Percentiles rank a stretch among this genome's conserved stretches.
Conservation (phyloP, 441 rosid species). For the Erysimum cheiri region DNA sequence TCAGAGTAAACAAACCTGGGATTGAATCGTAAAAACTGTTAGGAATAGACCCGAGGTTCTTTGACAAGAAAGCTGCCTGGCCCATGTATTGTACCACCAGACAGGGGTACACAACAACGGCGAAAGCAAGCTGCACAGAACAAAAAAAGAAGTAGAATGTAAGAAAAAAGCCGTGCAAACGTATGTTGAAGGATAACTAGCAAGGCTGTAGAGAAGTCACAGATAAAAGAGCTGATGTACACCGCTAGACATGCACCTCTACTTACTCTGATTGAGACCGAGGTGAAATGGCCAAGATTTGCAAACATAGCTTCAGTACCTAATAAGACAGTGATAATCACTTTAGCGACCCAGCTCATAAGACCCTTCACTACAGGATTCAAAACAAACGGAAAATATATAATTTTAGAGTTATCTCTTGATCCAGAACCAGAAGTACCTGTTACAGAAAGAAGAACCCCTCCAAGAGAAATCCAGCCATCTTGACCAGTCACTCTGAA, state of each 20-base stretch:
- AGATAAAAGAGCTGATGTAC: conserved; percentile 29
- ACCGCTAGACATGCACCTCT: conserved; percentile 34
- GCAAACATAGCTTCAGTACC: conserved; percentile 98
- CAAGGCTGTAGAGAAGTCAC: conserved; percentile 23
- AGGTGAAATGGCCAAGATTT: conserved; percentile 93
- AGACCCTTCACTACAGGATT: conserved; percentile 15
- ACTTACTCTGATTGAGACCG: conserved; percentile 78
- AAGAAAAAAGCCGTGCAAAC: conserved; percentile 36
- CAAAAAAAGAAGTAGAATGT: conserved; percentile 39
- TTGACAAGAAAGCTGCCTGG: conserved; percentile 95
- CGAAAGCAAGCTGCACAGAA: conserved; percentile 76
- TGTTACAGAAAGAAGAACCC: conserved; percentile 81
- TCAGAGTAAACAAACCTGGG: conserved; percentile 64
- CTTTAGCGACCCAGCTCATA: conserved; percentile 27
- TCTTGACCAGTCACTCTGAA: conserved; percentile 71
- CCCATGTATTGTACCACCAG: conserved; percentile 97
- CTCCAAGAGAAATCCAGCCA: conserved; percentile 98
- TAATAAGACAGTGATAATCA: conserved; percentile 52
- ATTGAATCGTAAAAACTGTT: conserved; percentile 76
- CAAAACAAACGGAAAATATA: conserved; percentile 25
- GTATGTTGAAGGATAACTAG: conserved; percentile 28
- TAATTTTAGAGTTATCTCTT: conserved; percentile 7
- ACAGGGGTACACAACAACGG: conserved; percentile 79
- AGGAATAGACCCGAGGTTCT: conserved; percentile 49
- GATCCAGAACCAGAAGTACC: conserved; percentile 58